These are phyloP conservation scores for Hibiscus trionum DNA, from an alignment of 345 rosid species.

Conservation along the genomic window DNA sequence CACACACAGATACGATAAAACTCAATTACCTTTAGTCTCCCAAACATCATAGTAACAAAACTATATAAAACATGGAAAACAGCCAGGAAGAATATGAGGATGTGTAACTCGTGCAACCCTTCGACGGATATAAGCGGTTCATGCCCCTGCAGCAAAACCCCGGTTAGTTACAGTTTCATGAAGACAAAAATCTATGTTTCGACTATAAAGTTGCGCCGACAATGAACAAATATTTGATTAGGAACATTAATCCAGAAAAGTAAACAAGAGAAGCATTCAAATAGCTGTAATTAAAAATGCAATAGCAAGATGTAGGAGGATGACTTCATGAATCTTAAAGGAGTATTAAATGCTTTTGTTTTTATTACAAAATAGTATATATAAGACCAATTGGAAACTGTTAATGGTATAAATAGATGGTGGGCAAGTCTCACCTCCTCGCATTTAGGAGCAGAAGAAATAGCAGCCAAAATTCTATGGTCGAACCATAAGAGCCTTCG, in stretches of 20 bases:
- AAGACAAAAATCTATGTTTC: neutral
- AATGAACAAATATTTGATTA: neutral
- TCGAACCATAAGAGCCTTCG: conserved; percentile 57
- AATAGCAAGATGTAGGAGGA: neutral
- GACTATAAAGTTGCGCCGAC: neutral
- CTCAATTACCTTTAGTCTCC: conserved; percentile 67
- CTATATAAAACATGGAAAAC: conserved; percentile 75
- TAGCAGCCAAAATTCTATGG: conserved; percentile 39
- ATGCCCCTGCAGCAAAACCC: conserved; percentile 42
- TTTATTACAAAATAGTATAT: neutral
- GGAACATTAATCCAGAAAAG: neutral
- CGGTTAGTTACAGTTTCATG: conserved; percentile 13
- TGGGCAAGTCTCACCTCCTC: conserved; percentile 27
- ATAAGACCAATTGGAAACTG: neutral
- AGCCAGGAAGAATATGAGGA: conserved; percentile 91
- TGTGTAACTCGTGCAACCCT: conserved; percentile 79
- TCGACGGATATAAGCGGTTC: conserved; percentile 61
- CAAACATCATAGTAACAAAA: conserved; percentile 74
- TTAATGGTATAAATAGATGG: neutral
- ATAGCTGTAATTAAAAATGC: neutral
- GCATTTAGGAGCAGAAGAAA: conserved; percentile 33
- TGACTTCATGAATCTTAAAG: neutral
- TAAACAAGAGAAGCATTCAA: neutral
- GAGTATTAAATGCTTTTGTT: neutral
- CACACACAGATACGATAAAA: neutral